Base-by-base conservation (phyloP, 2,329 filamentous ascomycete genomes). In the Alternaria ventricosa region DNA sequence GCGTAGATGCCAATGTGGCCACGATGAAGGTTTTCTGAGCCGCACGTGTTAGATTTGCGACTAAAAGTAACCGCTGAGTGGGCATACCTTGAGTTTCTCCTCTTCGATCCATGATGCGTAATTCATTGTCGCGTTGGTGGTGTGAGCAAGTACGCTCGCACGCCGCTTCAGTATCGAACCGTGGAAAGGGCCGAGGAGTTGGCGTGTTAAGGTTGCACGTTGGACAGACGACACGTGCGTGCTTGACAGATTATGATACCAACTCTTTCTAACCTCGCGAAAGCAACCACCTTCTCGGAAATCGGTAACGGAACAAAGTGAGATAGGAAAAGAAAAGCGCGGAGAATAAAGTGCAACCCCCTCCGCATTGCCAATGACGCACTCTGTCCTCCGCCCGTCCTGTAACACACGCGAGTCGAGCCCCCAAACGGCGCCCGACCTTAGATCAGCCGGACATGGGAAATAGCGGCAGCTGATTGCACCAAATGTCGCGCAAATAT, bases 51-150 rank as follows among this genome's bases (percentile, higher is more conserved):
- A 62, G 55, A 25, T 25, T 53, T 22, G 27, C 36, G 18, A 18
- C 15, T 25, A 49, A 58, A 45, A 46, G 33, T 59, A 45, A 22
- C 45, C 15, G 22, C 18, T 30, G 13, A 43, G 44, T 55, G 30
- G 22, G 41, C 50, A 61, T 73, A 79, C 78, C 70, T 82, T 82
- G 70, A 82, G 78, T 61, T 81, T 82, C 66, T 81, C 80, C 74
- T 82, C 80, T 74, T 82, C 80, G 59, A 82, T 82, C 80, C 81
- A 81, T 69, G 81, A 81, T 67, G 80, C 72, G 74, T 82, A 82
- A 64, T 82, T 81, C 80, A 82, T 82, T 57, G 64, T 78, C 69
- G 63, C 64, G 51, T 46, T 55, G 49, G 18, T 56, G 27, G 27
- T 44, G 30, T 56, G 51, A 57, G 51, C 49, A 51, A 18, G 20